phyloP scores from a whole-genome alignment of 176 grass and related monocot genomes.

The Aegilops longissima region DNA sequence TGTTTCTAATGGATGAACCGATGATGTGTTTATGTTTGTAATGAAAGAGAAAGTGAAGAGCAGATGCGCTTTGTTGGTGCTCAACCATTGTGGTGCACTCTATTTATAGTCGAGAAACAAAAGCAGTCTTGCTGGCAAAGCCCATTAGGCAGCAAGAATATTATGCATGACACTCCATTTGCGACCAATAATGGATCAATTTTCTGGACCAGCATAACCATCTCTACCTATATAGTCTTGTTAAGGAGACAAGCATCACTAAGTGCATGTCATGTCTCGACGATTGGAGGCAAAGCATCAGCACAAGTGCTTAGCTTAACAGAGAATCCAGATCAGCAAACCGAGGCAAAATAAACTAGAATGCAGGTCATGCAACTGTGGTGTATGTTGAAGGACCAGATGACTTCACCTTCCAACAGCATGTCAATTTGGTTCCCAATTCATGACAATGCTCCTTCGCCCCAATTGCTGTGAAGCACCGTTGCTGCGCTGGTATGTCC shows the following conservation, averaged over 20 bases:
- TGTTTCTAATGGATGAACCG: background rate
- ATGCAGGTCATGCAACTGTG: background rate
- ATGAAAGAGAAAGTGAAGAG: constrained; percentile 8
- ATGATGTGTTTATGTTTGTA: background rate
- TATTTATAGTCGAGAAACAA: constrained; percentile 30
- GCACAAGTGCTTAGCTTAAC: constrained; percentile 7
- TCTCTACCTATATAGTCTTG: constrained; percentile 1
- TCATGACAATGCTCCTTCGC: background rate
- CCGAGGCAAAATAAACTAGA: background rate
- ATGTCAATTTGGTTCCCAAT: constrained; percentile 2
- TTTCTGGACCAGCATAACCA: background rate
- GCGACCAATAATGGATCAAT: background rate
- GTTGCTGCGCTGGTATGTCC: constrained; percentile 25
- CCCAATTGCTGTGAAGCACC: background rate
- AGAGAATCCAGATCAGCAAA: background rate
- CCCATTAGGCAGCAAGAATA: background rate
- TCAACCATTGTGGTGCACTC: background rate
- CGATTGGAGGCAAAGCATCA: background rate
- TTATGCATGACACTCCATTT: background rate
- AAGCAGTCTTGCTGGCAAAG: constrained; percentile 5
- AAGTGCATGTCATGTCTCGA: constrained; percentile 4
- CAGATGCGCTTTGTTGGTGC: background rate
- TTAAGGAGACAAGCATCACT: constrained; percentile 25
- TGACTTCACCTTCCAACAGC: constrained; percentile 13
- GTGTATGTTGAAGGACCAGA: background rate